Percentiles rank a stretch among this genome's conserved stretches.
Conservation (phyloP, 2,329 filamentous ascomycete species). For the Zasmidium citrigriseum region DNA sequence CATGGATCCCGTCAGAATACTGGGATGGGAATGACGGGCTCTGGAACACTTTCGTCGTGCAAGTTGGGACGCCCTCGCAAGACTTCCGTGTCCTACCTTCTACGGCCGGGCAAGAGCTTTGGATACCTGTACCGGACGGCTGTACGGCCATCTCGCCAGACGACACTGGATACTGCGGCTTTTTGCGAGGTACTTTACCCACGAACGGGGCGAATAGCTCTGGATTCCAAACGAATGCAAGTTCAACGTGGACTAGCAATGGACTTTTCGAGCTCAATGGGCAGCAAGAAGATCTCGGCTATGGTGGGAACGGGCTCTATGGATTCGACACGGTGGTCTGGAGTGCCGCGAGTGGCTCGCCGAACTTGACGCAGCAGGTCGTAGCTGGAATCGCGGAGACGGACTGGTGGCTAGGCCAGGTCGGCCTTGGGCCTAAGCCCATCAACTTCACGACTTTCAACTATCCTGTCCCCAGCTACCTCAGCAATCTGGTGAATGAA, state of each 20-base stretch:
- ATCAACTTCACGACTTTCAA: conserved; percentile 43
- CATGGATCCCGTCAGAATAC: conserved; percentile 13
- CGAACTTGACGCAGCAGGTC: conserved; percentile 35
- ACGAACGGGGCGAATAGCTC: conserved; percentile 27
- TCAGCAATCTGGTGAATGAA: conserved; percentile 32
- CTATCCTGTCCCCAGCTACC: conserved; percentile 33
- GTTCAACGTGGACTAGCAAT: conserved; percentile 35
- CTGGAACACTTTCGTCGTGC: conserved; percentile 28
- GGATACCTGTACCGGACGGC: conserved; percentile 37
- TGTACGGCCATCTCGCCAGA: conserved; percentile 28
- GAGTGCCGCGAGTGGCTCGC: conserved; percentile 9
- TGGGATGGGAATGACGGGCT: conserved; percentile 29
- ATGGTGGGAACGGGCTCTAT: conserved; percentile 35
- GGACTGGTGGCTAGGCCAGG: conserved; percentile 40
- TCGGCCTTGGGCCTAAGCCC: conserved; percentile 40
- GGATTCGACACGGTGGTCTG: conserved; percentile 39
- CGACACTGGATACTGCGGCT: conserved; percentile 27
- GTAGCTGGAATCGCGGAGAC: conserved; percentile 39
- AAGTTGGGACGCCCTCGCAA: conserved; percentile 29
- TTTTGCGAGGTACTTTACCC: conserved; percentile 31
- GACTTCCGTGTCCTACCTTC: conserved; percentile 25
- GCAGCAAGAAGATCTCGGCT: conserved; percentile 32
- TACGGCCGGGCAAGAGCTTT: conserved; percentile 37
- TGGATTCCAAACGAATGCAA: conserved; percentile 34
- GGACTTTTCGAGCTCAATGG: conserved; percentile 37